Evolutionary conservation across 73 alveolate species (phyloP).

Genomic region (Paramecium pentaurelia): DNA sequence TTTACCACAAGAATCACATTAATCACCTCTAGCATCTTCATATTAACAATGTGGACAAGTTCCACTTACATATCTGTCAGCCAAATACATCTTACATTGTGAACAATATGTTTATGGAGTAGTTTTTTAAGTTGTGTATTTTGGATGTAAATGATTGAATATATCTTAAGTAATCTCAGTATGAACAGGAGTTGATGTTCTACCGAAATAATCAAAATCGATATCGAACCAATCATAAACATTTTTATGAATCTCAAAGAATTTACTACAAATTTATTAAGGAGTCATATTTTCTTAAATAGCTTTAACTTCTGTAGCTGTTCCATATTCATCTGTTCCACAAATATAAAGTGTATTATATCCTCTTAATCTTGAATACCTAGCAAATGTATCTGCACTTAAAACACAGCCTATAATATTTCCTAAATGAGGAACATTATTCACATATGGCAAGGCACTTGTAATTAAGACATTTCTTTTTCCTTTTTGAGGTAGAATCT

Average conservation of each 20-base stretch:
- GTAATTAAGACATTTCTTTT: constrained; percentile 92
- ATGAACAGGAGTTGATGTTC: constrained; percentile 90
- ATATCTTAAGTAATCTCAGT: constrained; percentile 91
- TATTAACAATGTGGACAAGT: constrained; percentile 90
- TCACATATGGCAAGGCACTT: constrained; percentile 98
- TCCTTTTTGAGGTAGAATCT: constrained; percentile 68
- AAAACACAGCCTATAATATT: constrained; percentile 97
- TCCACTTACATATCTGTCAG: constrained; percentile 96
- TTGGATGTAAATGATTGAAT: constrained; percentile 80
- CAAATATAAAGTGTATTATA: constrained; percentile 93
- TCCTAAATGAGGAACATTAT: constrained; percentile 99
- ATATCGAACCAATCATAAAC: constrained; percentile 98
- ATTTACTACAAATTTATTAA: constrained; percentile 89
- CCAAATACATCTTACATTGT: constrained; percentile 85
- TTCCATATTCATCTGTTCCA: constrained; percentile 99
- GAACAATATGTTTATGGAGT: constrained; percentile 87
- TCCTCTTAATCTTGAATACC: constrained; percentile 93
- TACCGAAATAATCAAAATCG: constrained; percentile 96
- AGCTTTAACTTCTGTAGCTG: constrained; percentile 99
- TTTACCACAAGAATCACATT: constrained; percentile 96
- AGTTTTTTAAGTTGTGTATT: constrained; percentile 75
- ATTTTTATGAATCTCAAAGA: constrained; percentile 80
- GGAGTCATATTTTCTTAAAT: constrained; percentile 89
- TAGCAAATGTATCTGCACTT: constrained; percentile 97
- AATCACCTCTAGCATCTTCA: constrained; percentile 97